phyloP scores from a whole-genome alignment of 73 alveolate species.

The Blepharisma japonicum region DNA sequence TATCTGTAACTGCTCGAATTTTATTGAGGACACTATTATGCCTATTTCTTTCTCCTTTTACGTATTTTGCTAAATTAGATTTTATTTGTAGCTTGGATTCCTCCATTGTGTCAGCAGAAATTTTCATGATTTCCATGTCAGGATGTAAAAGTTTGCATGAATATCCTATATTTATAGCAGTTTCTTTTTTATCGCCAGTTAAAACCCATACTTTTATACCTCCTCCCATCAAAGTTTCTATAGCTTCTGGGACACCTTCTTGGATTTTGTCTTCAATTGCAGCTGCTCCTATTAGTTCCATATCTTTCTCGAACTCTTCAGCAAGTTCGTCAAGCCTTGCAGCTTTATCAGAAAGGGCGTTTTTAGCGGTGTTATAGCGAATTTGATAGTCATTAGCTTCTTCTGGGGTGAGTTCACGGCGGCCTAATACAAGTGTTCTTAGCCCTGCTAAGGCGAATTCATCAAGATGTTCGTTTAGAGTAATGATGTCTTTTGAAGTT shows the following conservation, averaged over 20 bases:
- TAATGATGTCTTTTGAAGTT: neutral
- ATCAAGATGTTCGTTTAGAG: neutral
- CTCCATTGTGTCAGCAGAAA: neutral
- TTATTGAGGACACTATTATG: neutral
- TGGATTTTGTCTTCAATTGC: constrained; percentile 98
- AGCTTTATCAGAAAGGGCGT: constrained; percentile 66
- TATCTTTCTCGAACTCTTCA: constrained; percentile 79
- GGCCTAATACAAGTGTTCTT: constrained; percentile 55
- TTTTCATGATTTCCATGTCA: constrained; percentile 13
- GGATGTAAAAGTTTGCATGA: neutral
- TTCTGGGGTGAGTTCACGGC: constrained; percentile 57
- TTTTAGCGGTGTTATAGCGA: constrained; percentile 50
- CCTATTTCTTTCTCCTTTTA: neutral
- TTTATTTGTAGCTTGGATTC: neutral
- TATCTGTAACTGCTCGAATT: neutral
- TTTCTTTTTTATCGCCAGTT: constrained; percentile 94
- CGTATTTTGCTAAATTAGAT: neutral
- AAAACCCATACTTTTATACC: constrained; percentile 92
- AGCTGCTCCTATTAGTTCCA: constrained; percentile 89
- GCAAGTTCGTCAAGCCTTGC: constrained; percentile 63
- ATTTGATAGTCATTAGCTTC: constrained; percentile 57
- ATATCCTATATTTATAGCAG: constrained; percentile 87
- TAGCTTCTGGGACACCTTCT: constrained; percentile 78
- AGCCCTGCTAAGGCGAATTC: constrained; percentile 28
- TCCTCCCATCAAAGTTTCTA: constrained; percentile 64